phyloP scores from a whole-genome alignment of 495 filamentous ascomycete genomes.

The Pyronema omphalodes region DNA sequence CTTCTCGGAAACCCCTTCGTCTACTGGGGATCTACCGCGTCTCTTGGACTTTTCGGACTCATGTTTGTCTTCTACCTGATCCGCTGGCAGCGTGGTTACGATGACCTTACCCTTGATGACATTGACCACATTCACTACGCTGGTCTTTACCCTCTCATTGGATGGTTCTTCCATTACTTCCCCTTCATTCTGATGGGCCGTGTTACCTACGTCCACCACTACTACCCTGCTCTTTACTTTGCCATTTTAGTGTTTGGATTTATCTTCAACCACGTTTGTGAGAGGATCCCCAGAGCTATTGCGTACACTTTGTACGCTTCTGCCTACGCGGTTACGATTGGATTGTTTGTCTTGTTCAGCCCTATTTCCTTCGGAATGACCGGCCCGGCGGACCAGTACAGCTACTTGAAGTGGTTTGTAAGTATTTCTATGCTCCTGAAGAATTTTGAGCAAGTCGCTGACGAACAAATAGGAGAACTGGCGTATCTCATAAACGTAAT shows the following conservation, averaged over 20 bases:
- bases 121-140: conserved; percentile 90
- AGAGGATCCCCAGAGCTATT: conserved; percentile 38
- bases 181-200: conserved; percentile 95
- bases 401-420: conserved; percentile 80
- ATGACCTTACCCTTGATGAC: conserved; percentile 57
- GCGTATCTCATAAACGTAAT: conserved; percentile 30
- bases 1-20: conserved; percentile 89
- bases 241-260: conserved; percentile 83
- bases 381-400: conserved; percentile 64
- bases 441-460: conserved; percentile 31
- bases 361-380: conserved; percentile 96
- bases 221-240: conserved; percentile 97
- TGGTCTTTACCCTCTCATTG: conserved; percentile 75
- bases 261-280: conserved; percentile 63
- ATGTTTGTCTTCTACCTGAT: conserved; percentile 70
- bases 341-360: conserved; percentile 72
- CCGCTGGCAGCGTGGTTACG: conserved; percentile 89
- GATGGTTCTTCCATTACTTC: conserved; percentile 90
- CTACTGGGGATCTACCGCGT: conserved; percentile 82
- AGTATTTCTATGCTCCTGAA: conserved; percentile 25
- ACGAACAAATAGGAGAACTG: conserved; percentile 32
- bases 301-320: conserved; percentile 47
- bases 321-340: conserved; percentile 54
- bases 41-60: conserved; percentile 50
- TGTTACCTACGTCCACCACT: conserved; percentile 98